Evolutionary conservation across 2,329 filamentous ascomycete species (phyloP), one percentile per base, ranked within the genome.

Genomic region (Domatiomyces globalis): DNA sequence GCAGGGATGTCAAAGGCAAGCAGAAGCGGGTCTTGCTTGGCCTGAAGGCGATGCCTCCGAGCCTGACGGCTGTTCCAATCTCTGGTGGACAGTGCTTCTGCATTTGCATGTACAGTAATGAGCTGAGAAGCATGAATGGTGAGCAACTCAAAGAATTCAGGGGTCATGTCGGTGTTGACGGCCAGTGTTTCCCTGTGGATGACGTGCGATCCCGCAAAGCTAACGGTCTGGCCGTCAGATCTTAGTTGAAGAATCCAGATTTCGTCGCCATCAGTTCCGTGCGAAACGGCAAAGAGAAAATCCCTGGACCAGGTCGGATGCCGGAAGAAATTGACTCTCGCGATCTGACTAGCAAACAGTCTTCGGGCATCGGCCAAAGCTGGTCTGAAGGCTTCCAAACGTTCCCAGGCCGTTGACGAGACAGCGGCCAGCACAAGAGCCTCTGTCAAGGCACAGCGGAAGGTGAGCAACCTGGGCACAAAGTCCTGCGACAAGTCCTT

Each of bases 221-320:
- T 5, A 15, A 39, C 10, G 33, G 27, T 9, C 19, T 12, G 17
- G 15, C 45, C 33, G 20, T 22, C 20, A 2, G 39, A 6, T n/a
- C 48, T 39, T 45, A 51, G 54, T 18, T 66, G 65, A 22, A 87
- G 71, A 54, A 89, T 70, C 9, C 20, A 47, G 45, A 47, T 27
- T 12, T 22, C 76, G 63, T 92, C 85, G 49, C 86, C 85, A 61
- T 76, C 74, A 62, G 85, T 73, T 63, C 83, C 81, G 63, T 87
- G 75, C 49, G 80, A 80, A 45, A 84, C 75, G 57, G 82, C 81
- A 42, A 94, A 69, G 56, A 82, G 79, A 85, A 87, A 95, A 49
- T 77, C 71, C 12, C 76, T 64, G 8, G 74, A 74, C 86, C 89
- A 94, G n/a, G 78, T 80, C 52, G 72, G 72, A 60, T 81, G 82